These are phyloP conservation scores for Blastocrithidia nonstop DNA, from an alignment of 208 protist species.

Conservation along the genomic window DNA sequence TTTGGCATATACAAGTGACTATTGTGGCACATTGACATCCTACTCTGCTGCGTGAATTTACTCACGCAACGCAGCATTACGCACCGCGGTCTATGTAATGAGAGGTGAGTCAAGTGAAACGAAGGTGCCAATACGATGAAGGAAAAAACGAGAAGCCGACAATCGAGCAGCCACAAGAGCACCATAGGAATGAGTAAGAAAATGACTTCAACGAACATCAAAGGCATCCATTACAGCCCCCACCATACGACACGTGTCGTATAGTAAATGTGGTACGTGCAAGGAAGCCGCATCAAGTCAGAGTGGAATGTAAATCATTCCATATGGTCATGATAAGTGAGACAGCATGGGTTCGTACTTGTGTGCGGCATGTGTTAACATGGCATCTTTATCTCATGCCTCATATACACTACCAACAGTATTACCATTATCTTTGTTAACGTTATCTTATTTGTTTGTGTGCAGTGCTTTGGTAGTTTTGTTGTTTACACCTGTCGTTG, in stretches of 20 bases:
- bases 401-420: slow-evolving; percentile 1
- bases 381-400: slow-evolving; percentile 7
- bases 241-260: slow-evolving; percentile 37
- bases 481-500: neutral
- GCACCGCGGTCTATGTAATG: slow-evolving; percentile 33
- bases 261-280: slow-evolving; percentile 21
- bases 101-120: slow-evolving; percentile 64
- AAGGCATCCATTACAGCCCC: slow-evolving; percentile 63
- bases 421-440: no score
- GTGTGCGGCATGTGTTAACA: slow-evolving; percentile 9
- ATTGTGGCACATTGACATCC: slow-evolving; percentile 62
- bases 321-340: slow-evolving; percentile 39
- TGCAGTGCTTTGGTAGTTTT: no score
- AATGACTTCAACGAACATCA: slow-evolving; percentile 62
- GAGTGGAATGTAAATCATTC: slow-evolving; percentile 65
- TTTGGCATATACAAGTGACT: slow-evolving; percentile 43
- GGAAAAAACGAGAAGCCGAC: slow-evolving; percentile 28
- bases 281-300: slow-evolving; percentile 4
- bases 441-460: neutral
- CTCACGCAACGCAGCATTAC: slow-evolving; percentile 26
- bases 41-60: slow-evolving; percentile 46
- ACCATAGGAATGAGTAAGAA: slow-evolving; percentile 62
- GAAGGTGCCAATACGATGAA: slow-evolving; percentile 55
- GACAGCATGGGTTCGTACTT: slow-evolving; percentile 55
- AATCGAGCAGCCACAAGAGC: slow-evolving; percentile 62